These are phyloP conservation scores for Spergularia bocconei DNA, from an alignment of 148 eudicot species.

Conservation along the genomic window DNA sequence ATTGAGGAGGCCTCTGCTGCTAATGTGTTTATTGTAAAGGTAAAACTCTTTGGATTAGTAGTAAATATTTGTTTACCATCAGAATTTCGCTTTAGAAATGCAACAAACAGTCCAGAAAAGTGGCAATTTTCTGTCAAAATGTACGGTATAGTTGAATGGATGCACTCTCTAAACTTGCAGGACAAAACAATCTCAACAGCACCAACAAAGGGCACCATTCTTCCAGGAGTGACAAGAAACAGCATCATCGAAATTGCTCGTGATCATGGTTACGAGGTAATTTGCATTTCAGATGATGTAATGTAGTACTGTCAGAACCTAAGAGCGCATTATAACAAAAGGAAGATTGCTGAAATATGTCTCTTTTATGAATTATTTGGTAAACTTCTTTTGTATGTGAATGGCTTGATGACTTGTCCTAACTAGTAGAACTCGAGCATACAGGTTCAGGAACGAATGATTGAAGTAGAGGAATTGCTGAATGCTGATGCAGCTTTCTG, in stretches of 20 bases:
- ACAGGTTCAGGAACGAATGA: constrained; percentile 62
- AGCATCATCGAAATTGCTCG: constrained; percentile 71
- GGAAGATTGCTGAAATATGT: not conserved
- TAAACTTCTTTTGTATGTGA: too few species aligned
- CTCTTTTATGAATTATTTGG: not conserved
- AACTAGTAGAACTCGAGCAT: not conserved
- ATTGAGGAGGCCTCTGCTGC: constrained; percentile 79
- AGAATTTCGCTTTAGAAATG: too few species aligned
- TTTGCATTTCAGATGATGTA: not conserved
- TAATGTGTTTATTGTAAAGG: constrained; percentile 80
- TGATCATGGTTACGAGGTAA: constrained; percentile 74
- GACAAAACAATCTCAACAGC: constrained; percentile 64
- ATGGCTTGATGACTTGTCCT: too few species aligned
- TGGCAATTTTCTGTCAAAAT: not conserved
- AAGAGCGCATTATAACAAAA: not conserved
- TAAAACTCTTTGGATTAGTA: constrained; percentile 19
- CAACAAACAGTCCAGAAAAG: not conserved
- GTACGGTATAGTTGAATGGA: not conserved
- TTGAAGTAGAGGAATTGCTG: constrained; percentile 61
- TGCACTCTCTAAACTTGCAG: constrained; percentile 26
- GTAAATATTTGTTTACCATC: too few species aligned
- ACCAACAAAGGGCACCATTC: constrained; percentile 58
- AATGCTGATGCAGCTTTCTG: constrained; percentile 84
- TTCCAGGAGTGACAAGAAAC: constrained; percentile 78
- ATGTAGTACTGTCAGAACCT: not conserved